A percentile compares a stretch with the other conserved stretches of the same genome.
Evolutionary conservation across 1,284 basidiomycete species (phyloP).

Genomic region (Sporisorium sorghi): DNA sequence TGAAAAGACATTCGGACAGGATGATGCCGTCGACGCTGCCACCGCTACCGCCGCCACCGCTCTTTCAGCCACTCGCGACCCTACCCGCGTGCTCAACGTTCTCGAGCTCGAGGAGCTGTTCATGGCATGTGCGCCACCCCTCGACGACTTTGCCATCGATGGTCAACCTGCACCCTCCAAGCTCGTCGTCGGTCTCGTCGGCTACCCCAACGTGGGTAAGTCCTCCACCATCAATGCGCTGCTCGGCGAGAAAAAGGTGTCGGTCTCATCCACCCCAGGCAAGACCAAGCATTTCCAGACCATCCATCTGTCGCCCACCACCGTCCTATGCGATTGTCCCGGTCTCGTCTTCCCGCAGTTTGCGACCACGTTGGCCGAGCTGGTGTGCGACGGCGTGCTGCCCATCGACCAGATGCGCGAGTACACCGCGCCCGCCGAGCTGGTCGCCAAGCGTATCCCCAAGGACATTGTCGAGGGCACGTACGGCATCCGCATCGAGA

Average conservation of each 20-base stretch:
- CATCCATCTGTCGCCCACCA: slow-evolving; percentile 85
- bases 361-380: slow-evolving; percentile 77
- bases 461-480: slow-evolving; percentile 86
- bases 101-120: slow-evolving; percentile 91
- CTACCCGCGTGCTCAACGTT: slow-evolving; percentile 85
- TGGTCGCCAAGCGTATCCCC: slow-evolving; percentile 85
- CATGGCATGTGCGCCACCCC: slow-evolving; percentile 79
- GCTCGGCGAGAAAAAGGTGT: slow-evolving; percentile 68
- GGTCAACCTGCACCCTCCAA: slow-evolving; percentile 55
- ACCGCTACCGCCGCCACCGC: slow-evolving; percentile 67
- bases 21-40: slow-evolving; percentile 49
- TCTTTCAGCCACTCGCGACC: slow-evolving; percentile 72
- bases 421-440: slow-evolving; percentile 84
- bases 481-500: slow-evolving; percentile 86
- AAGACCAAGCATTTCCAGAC: slow-evolving; percentile 99
- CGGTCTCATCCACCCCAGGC: slow-evolving; percentile 71
- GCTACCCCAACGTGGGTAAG: slow-evolving; percentile 75
- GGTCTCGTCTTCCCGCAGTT: slow-evolving; percentile 99
- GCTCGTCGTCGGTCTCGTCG: slow-evolving; percentile 77
- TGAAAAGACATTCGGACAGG: slow-evolving; percentile 34
- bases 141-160: slow-evolving; percentile 72
- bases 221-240: slow-evolving; percentile 69
- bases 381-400: slow-evolving; percentile 95
- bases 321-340: slow-evolving; percentile 97
- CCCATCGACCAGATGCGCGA: slow-evolving; percentile 99